Percentiles rank a stretch among this genome's conserved stretches.
Evolutionary conservation across 768 basidiomycete species (phyloP).

Genomic region (Macrolepiota dolichaula): DNA sequence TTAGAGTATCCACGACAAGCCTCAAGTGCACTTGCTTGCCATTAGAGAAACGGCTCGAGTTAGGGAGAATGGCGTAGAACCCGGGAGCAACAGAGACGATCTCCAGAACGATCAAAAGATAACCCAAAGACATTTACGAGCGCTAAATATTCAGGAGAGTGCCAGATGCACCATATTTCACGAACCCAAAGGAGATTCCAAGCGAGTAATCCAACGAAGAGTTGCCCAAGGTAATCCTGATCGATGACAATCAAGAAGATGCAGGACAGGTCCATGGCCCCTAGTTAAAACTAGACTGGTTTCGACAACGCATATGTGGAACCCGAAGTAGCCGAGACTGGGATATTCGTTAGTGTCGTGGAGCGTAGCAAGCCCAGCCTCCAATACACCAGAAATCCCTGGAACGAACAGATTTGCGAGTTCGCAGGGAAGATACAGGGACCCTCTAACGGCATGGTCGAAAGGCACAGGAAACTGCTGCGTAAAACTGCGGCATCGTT

Average conservation of each 20-base stretch:
- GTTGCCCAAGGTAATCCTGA: conserved; percentile 42
- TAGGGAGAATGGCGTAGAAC: conserved; percentile 9
- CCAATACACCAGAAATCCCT: no score
- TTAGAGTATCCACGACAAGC: background rate
- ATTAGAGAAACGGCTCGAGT: background rate
- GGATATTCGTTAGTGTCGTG: no score
- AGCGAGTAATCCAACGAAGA: conserved; percentile 54
- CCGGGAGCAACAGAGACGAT: conserved; percentile 18
- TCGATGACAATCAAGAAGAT: conserved; percentile 14
- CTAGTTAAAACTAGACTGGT: no score
- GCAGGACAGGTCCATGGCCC: no score
- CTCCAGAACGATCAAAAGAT: background rate
- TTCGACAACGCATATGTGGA: no score
- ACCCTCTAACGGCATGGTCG: no score
- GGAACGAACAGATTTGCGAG: no score
- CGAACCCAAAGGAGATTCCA: conserved; percentile 45
- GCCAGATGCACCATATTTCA: conserved; percentile 52
- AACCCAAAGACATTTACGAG: conserved; percentile 49
- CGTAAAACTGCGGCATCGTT: no score
- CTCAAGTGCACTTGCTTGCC: background rate
- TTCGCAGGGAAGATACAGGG: no score
- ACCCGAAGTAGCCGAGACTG: no score
- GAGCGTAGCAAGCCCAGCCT: no score
- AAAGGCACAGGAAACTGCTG: no score
- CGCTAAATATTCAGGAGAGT: conserved; percentile 43